A percentile compares a stretch with the other conserved stretches of the same genome.
Evolutionary conservation across 176 grass and related monocot species (phyloP).

Genomic region (Tuctoria greenei): DNA sequence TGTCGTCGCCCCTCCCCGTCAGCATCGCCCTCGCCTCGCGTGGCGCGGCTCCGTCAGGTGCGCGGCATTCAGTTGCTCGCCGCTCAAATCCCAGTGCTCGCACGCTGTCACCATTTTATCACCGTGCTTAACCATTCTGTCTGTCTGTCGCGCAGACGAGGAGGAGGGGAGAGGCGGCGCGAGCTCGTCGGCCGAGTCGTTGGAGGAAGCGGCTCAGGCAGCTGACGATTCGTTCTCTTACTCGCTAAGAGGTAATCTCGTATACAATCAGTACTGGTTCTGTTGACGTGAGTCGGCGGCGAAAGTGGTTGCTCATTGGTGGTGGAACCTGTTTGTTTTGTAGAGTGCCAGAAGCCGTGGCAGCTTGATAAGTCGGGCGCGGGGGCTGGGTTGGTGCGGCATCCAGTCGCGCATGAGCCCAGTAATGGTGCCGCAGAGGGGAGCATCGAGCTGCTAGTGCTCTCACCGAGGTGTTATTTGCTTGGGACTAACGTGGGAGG

Average conservation of each 20-base stretch:
- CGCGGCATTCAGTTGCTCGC: not conserved
- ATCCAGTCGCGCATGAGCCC: constrained; percentile 27
- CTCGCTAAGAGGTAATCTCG: constrained; percentile 61
- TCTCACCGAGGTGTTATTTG: constrained; percentile 69
- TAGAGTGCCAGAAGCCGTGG: constrained; percentile 64
- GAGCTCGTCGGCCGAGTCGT: not conserved
- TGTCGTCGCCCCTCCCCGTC: constrained; percentile 7
- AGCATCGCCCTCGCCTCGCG: constrained; percentile 33
- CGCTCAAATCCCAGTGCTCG: constrained; percentile 1
- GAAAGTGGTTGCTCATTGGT: constrained; percentile 29
- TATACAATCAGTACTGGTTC: not conserved
- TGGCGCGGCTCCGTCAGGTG: constrained; percentile 48
- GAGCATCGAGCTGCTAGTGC: constrained; percentile 47
- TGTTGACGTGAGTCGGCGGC: not conserved
- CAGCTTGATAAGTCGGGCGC: constrained; percentile 51
- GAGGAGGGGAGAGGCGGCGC: not conserved
- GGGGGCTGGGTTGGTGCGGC: not conserved
- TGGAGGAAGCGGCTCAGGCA: constrained; percentile 35
- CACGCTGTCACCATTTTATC: not conserved
- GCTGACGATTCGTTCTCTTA: constrained; percentile 46
- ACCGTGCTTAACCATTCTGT: constrained; percentile 19
- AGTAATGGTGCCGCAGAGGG: constrained; percentile 14
- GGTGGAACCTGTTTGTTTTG: constrained; percentile 16
- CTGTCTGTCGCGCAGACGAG: constrained; percentile 34
- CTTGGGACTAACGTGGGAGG: constrained; percentile 34